These are phyloP conservation scores for Monilinia fructicola DNA, from an alignment of 2,329 filamentous ascomycete genomes.

Conservation along the genomic window DNA sequence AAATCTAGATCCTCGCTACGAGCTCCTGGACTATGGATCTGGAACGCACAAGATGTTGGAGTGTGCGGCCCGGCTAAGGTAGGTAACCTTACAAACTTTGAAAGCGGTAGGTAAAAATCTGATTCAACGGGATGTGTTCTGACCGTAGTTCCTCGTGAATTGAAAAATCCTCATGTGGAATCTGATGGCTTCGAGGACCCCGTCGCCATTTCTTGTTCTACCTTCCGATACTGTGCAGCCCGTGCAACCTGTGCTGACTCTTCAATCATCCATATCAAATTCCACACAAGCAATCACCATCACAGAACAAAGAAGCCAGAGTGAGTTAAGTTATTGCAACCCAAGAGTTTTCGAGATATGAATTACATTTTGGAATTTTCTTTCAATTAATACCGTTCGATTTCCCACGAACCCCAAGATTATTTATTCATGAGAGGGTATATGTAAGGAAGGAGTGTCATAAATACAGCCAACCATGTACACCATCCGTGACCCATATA, in stretches of 20 bases:
- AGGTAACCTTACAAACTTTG: neutral
- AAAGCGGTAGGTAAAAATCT: neutral
- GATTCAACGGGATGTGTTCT: neutral
- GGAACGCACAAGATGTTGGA: neutral
- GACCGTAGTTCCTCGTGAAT: neutral
- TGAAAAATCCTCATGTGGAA: neutral
- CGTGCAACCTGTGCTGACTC: neutral
- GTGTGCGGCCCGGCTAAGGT: neutral
- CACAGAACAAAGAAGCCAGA: too few relatives aligned
- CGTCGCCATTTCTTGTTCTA: too few relatives aligned
- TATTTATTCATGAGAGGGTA: constrained; percentile 13
- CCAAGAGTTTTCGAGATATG: neutral
- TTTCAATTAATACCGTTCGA: constrained; percentile 7
- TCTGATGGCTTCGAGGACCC: neutral
- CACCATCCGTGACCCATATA: constrained; percentile 10
- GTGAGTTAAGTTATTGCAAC: neutral
- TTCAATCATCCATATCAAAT: neutral
- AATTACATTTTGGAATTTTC: neutral
- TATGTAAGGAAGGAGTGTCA: constrained; percentile 20
- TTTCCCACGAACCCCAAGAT: neutral
- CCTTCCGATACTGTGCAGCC: too few relatives aligned
- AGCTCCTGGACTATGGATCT: neutral
- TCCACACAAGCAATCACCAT: too few relatives aligned
- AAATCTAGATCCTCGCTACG: neutral
- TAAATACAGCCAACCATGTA: constrained; percentile 20